A percentile compares a stretch with the other conserved stretches of the same genome.
Conservation (phyloP, 441 rosid species). For the Manihot esculenta region DNA sequence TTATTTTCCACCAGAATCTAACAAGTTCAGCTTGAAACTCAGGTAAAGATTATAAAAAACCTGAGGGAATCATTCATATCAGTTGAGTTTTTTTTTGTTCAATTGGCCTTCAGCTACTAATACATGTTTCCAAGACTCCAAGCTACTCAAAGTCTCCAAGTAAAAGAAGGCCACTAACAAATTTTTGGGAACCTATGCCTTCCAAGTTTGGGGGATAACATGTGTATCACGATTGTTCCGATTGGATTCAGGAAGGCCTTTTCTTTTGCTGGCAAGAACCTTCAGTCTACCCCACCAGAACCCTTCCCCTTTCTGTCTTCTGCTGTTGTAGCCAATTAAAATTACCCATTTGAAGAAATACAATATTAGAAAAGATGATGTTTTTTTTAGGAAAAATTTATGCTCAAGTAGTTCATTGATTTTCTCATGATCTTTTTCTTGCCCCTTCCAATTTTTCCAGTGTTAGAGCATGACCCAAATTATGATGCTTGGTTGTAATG, state of each 20-base stretch:
- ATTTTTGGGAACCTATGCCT: constrained; percentile 5
- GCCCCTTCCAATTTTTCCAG: no score
- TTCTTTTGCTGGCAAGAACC: neutral
- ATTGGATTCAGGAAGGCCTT: neutral
- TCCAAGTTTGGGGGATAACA: neutral
- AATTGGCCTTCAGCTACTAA: no score
- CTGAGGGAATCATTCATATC: no score
- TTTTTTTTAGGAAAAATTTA: no score
- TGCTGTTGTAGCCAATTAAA: neutral
- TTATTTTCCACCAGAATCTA: constrained; percentile 2
- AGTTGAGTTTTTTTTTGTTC: no score
- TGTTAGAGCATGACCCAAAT: no score
- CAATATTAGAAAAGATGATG: no score
- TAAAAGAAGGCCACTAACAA: constrained; percentile 4
- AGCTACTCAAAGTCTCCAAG: no score
- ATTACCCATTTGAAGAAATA: neutral
- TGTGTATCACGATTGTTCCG: neutral
- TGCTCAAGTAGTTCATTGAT: no score
- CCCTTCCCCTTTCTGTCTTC: neutral
- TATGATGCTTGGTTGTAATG: no score
- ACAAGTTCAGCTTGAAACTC: neutral
- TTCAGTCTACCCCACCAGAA: neutral
- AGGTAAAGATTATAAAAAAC: neutral
- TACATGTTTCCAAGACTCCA: no score
- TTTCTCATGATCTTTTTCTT: no score